phyloP scores from a whole-genome alignment of 108 stramenopile genomes.

The Parmales sp. region DNA sequence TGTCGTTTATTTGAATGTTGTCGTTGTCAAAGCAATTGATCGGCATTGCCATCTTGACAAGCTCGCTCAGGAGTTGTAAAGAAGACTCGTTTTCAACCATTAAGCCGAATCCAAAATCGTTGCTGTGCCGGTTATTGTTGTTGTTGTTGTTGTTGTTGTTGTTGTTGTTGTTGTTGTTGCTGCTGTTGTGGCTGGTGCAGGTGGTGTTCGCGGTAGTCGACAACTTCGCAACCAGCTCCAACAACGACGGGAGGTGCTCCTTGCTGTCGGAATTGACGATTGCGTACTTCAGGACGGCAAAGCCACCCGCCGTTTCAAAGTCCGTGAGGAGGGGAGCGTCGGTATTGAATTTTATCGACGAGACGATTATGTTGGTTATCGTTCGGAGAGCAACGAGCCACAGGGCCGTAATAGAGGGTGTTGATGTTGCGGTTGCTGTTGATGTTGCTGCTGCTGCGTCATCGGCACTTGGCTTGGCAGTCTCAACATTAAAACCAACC shows the following conservation, averaged over 20 bases:
- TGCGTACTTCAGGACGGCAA: conserved; percentile 64
- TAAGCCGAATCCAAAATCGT: too few relatives aligned
- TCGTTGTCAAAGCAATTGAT: background rate
- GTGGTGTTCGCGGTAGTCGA: conserved; percentile 42
- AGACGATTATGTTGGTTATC: conserved; percentile 57
- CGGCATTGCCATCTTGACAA: background rate
- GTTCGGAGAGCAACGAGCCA: conserved; percentile 75
- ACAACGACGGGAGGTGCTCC: conserved; percentile 54
- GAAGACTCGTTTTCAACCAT: too few relatives aligned
- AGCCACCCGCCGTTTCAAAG: conserved; percentile 75
- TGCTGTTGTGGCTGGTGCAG: conserved; percentile 18
- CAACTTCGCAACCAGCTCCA: conserved; percentile 61
- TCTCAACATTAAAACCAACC: conserved; percentile 60
- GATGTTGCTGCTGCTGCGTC: background rate
- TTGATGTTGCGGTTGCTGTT: background rate
- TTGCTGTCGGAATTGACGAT: conserved; percentile 45
- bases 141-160: conserved; percentile 16
- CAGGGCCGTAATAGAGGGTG: conserved; percentile 58
- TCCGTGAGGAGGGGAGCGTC: conserved; percentile 72
- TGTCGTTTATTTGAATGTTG: too few relatives aligned
- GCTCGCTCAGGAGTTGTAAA: too few relatives aligned
- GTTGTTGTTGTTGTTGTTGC: conserved; percentile 4
- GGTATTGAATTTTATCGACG: conserved; percentile 41
- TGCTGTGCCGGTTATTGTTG: conserved; percentile 8
- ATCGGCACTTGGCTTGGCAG: conserved; percentile 14